phyloP scores from a whole-genome alignment of 805 yeast genomes.

The Metschnikowia aberdeeniae region DNA sequence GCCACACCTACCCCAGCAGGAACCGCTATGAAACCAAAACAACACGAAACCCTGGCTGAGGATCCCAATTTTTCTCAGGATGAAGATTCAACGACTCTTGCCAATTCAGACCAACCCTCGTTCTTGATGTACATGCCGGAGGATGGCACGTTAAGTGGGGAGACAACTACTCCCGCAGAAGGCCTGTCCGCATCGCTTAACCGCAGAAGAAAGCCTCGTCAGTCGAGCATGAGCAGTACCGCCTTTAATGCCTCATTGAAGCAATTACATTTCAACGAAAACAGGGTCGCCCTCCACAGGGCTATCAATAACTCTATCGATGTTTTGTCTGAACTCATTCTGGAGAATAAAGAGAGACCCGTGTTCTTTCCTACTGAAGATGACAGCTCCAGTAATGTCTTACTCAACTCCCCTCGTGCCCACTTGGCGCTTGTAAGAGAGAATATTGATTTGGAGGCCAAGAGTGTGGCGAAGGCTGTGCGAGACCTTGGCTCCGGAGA shows the following conservation, averaged over 20 bases:
- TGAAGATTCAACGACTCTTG: conserved; percentile 10
- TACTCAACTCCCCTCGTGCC: conserved; percentile 47
- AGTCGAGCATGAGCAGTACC: conserved; percentile 17
- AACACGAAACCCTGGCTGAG: conserved; percentile 2
- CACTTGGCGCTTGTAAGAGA: conserved; percentile 50
- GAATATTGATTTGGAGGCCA: conserved; percentile 22
- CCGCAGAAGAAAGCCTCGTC: conserved; percentile 9
- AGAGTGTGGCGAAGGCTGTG: conserved; percentile 18
- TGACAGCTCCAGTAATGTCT: conserved; percentile 28
- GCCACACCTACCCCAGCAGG: not conserved
- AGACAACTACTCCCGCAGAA: conserved; percentile 27
- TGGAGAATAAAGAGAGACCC: conserved; percentile 58
- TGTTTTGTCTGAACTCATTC: conserved; percentile 46
- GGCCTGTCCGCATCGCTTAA: conserved; percentile 21
- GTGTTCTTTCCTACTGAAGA: conserved; percentile 55
- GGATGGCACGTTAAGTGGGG: conserved; percentile 27
- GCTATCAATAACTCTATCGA: conserved; percentile 52
- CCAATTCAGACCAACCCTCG: conserved; percentile 14
- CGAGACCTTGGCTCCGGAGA: conserved; percentile 9
- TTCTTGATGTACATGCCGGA: conserved; percentile 29
- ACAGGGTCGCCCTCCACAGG: conserved; percentile 59
- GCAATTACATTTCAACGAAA: conserved; percentile 74
- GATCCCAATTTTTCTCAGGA: conserved; percentile 4
- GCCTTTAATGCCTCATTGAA: conserved; percentile 54
- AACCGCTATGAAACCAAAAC: conserved; percentile 4